phyloP scores from a whole-genome alignment of 2,329 filamentous ascomycete genomes.

The Simplicillium aogashimaense region DNA sequence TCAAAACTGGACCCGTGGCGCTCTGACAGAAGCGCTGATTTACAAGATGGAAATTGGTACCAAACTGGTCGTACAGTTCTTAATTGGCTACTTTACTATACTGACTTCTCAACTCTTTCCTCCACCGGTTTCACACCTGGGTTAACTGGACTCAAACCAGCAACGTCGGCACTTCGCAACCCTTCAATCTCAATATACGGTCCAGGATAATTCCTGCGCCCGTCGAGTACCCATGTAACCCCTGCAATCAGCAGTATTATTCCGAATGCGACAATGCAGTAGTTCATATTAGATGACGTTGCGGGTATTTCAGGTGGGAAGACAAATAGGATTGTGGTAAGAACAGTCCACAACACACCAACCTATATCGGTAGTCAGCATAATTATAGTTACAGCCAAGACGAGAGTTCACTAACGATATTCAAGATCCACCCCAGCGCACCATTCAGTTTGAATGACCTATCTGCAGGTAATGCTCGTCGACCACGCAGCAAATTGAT shows the following conservation, averaged over 20 bases:
- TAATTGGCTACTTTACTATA: not conserved
- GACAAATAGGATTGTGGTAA: constrained; percentile 55
- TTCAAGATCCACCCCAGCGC: not conserved
- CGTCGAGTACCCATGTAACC: constrained; percentile 36
- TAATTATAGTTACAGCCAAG: not conserved
- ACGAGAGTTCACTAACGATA: not conserved
- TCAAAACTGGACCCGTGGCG: too few species aligned
- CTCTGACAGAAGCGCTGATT: too few species aligned
- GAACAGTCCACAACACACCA: constrained; percentile 53
- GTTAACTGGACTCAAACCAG: not conserved
- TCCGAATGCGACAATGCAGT: constrained; percentile 37
- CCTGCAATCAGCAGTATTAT: constrained; percentile 34
- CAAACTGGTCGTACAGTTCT: too few species aligned
- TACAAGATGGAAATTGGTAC: too few species aligned
- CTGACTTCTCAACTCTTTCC: not conserved
- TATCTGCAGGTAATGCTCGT: constrained; percentile 43
- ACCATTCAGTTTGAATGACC: not conserved
- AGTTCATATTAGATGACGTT: constrained; percentile 59
- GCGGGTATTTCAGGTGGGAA: constrained; percentile 32
- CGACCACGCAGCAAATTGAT: constrained; percentile 60
- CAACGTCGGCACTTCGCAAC: not conserved
- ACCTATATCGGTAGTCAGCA: constrained; percentile 1
- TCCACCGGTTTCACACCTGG: not conserved
- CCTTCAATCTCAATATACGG: constrained; percentile 3
- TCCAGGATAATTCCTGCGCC: constrained; percentile 32